Evolutionary conservation across 495 filamentous ascomycete species (phyloP).

Genomic region (Neurospora sp.): DNA sequence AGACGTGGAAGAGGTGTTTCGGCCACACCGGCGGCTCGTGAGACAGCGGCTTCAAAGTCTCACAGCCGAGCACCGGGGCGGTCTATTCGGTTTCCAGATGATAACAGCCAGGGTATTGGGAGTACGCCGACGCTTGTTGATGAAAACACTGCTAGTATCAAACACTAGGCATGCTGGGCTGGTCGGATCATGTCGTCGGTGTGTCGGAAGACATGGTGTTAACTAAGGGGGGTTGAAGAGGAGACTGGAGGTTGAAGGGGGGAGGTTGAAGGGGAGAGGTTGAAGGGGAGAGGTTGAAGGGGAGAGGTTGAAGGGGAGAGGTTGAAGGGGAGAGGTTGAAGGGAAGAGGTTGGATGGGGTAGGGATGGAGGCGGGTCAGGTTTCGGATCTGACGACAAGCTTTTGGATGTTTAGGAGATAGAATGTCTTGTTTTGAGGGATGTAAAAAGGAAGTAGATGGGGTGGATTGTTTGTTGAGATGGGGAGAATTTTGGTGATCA

Average conservation of each 20-base stretch:
- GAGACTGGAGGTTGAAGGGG: not conserved
- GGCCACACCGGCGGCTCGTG: slow-evolving; percentile 1
- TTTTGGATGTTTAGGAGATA: not conserved
- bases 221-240: not conserved
- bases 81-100: slow-evolving; percentile 38
- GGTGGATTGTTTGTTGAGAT: not conserved
- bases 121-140: not conserved
- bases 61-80: slow-evolving; percentile 6
- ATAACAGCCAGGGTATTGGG: slow-evolving; percentile 3
- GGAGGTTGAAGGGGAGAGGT: not conserved
- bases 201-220: not conserved
- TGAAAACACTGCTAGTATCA: not conserved
- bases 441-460: not conserved
- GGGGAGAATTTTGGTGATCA: not conserved
- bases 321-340: too few relatives aligned
- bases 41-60: not conserved
- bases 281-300: not conserved
- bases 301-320: not conserved
- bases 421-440: not conserved
- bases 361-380: not conserved
- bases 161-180: not conserved
- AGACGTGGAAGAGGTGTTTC: not conserved
- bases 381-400: not conserved
- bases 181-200: not conserved
- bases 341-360: not conserved